Evolutionary conservation across 495 filamentous ascomycete species (phyloP).

Genomic region (Viridothelium virens): DNA sequence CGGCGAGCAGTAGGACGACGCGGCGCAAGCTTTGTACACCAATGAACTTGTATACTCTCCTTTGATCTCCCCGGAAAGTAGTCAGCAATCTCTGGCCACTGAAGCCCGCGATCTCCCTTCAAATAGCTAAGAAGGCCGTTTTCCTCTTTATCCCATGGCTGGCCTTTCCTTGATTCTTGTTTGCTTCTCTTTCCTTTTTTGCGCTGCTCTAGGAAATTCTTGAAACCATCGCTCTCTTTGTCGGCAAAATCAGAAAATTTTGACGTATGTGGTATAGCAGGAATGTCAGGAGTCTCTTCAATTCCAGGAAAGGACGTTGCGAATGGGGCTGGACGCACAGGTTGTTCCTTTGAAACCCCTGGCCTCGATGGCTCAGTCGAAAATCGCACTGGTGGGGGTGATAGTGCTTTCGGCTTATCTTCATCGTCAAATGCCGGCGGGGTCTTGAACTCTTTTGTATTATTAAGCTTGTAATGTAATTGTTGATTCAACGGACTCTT

Average conservation of each 20-base stretch:
- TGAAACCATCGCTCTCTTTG: not conserved
- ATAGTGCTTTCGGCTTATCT: not conserved
- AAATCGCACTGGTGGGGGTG: not conserved
- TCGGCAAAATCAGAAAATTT: not conserved
- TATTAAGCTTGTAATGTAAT: not conserved
- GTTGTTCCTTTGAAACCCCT: not conserved
- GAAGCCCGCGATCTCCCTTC: not conserved
- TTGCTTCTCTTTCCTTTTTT: not conserved
- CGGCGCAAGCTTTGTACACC: not conserved
- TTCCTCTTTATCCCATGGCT: not conserved
- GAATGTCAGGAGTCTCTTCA: not conserved
- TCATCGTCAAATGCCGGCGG: not conserved
- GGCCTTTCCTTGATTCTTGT: not conserved
- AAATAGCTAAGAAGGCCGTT: conserved; percentile 1
- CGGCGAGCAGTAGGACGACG: not conserved
- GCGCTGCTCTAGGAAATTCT: not conserved
- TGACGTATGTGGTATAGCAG: not conserved
- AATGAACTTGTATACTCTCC: not conserved
- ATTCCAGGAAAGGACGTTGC: no score
- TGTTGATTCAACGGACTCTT: not conserved
- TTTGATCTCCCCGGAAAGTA: not conserved
- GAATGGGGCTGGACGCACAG: not conserved
- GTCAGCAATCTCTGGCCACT: not conserved
- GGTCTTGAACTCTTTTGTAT: not conserved
- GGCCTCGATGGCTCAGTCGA: not conserved